Evolutionary conservation across 2,329 filamentous ascomycete species (phyloP).

Genomic region (Colletotrichum sp.): DNA sequence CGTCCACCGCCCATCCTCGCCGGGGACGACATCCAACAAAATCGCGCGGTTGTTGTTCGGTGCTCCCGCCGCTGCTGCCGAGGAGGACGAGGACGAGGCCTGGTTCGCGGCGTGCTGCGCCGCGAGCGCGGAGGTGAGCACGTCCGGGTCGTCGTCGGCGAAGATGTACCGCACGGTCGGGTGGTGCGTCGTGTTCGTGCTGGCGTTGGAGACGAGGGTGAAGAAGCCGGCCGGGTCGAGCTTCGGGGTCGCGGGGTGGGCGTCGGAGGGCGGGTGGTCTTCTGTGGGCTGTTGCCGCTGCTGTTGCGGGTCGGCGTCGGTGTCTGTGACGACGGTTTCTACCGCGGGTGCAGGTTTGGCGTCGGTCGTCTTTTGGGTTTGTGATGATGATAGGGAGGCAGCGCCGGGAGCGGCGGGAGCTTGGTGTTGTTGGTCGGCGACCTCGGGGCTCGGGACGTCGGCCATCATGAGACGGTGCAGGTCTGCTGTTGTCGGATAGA

Average conservation of each 20-base stretch:
- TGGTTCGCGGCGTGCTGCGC: slow-evolving; percentile 29
- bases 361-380: not conserved
- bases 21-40: slow-evolving; percentile 58
- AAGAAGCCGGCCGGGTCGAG: slow-evolving; percentile 59
- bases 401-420: not conserved
- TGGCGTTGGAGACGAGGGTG: slow-evolving; percentile 78
- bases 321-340: not conserved
- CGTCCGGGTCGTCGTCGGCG: slow-evolving; percentile 84
- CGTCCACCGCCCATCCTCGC: slow-evolving; percentile 47
- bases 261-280: not conserved
- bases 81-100: slow-evolving; percentile 28
- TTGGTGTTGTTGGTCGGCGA: not conserved
- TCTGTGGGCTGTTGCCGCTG: not conserved
- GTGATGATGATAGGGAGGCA: not conserved
- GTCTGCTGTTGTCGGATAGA: not conserved
- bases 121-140: slow-evolving; percentile 70
- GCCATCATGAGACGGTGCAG: slow-evolving; percentile 15
- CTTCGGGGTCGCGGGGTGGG: not conserved
- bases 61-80: slow-evolving; percentile 23
- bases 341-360: not conserved
- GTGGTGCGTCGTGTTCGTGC: slow-evolving; percentile 78
- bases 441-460: slow-evolving; percentile 4
- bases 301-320: not conserved
- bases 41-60: slow-evolving; percentile 47
- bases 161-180: slow-evolving; percentile 93